Conservation (phyloP, 805 yeast genomes). For the Suhomyces emberorum region DNA sequence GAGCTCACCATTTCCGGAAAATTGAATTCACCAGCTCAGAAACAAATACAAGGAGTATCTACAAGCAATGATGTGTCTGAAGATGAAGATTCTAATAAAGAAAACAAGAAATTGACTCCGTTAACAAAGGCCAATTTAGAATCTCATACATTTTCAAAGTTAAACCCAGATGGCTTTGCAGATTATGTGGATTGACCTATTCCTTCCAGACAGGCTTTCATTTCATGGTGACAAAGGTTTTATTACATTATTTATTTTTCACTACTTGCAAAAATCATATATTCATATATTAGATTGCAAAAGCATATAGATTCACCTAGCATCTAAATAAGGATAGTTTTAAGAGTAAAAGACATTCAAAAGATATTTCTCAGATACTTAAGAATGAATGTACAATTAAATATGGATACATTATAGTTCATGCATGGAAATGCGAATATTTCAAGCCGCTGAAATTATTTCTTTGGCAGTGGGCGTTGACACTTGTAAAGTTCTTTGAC, state of each 20-base stretch:
- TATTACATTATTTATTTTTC: constrained; percentile 1
- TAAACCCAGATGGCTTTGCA: constrained; percentile 6
- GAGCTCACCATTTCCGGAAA: constrained; percentile 9
- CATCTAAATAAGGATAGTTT: too few species aligned
- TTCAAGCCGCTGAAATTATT: neutral
- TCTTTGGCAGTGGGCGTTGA: neutral
- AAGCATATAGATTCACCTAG: too few species aligned
- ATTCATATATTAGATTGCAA: too few species aligned
- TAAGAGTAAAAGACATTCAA: too few species aligned
- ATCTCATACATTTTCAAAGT: constrained; percentile 19
- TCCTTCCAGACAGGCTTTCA: neutral
- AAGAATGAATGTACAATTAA: too few species aligned
- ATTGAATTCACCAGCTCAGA: constrained; percentile 1
- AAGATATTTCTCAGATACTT: too few species aligned
- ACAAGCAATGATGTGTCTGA: neutral
- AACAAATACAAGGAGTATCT: constrained; percentile 4
- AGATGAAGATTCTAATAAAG: constrained; percentile 14
- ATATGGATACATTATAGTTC: too few species aligned
- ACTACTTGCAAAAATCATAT: too few species aligned
- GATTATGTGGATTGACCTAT: constrained; percentile 11
- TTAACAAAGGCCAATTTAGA: constrained; percentile 30
- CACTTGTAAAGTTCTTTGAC: constrained; percentile 73
- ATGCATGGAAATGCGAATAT: too few species aligned
- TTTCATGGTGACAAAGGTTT: neutral
- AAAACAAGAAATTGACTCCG: constrained; percentile 18